phyloP scores from a whole-genome alignment of 148 eudicot species.

The Vaccinium corymbosum region DNA sequence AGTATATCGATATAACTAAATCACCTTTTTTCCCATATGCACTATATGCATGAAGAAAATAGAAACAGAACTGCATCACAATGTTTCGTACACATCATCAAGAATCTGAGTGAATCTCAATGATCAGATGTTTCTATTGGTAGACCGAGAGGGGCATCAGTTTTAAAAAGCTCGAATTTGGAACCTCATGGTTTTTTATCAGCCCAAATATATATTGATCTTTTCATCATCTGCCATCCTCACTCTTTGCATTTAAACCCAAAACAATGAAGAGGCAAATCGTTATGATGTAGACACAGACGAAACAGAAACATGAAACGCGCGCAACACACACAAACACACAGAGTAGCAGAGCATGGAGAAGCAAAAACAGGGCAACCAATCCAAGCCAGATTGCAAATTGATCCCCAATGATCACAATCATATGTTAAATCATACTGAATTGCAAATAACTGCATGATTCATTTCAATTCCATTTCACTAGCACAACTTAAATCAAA shows the following conservation, averaged over 20 bases:
- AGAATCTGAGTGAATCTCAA: neutral
- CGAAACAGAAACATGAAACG: too few relatives aligned
- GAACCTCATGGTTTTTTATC: neutral
- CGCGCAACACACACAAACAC: too few relatives aligned
- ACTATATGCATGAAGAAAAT: neutral
- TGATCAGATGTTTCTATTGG: too few relatives aligned
- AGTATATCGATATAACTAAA: neutral
- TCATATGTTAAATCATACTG: neutral
- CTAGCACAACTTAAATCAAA: neutral
- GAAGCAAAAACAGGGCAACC: too few relatives aligned
- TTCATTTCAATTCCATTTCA: neutral
- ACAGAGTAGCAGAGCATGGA: too few relatives aligned
- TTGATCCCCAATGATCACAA: neutral
- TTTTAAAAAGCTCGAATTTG: constrained; percentile 9
- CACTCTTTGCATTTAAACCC: too few relatives aligned
- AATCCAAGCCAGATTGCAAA: too few relatives aligned
- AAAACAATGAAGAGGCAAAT: too few relatives aligned
- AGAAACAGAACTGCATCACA: neutral
- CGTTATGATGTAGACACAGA: too few relatives aligned
- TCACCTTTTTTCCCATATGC: neutral
- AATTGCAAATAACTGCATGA: neutral
- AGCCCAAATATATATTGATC: neutral
- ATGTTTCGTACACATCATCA: neutral
- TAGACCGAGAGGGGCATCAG: neutral
- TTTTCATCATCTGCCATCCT: constrained; percentile 6